These are phyloP conservation scores for Dictyostelium intermedium DNA, from an alignment of 78 protist species.

Conservation along the genomic window DNA sequence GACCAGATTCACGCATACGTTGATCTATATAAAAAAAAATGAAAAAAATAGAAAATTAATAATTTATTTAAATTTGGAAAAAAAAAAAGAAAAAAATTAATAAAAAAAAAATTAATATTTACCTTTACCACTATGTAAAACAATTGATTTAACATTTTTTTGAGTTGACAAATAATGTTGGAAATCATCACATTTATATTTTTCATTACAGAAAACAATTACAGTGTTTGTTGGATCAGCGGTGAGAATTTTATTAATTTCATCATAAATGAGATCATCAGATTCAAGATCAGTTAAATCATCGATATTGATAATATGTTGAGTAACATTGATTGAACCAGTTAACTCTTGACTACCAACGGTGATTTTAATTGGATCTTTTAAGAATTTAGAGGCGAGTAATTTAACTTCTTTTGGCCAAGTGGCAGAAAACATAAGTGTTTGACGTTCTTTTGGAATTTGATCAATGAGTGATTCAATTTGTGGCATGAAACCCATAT, in stretches of 20 bases:
- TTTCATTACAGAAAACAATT: slow-evolving; percentile 54
- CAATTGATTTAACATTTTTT: background rate
- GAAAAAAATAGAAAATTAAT: background rate
- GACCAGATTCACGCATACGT: slow-evolving; percentile 61
- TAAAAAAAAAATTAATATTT: background rate
- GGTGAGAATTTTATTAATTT: slow-evolving; percentile 12
- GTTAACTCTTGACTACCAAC: slow-evolving; percentile 89
- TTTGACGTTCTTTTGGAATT: slow-evolving; percentile 96
- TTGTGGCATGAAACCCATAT: slow-evolving; percentile 99
- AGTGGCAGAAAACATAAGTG: slow-evolving; percentile 99
- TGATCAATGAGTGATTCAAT: slow-evolving; percentile 88
- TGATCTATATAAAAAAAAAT: slow-evolving; percentile 25
- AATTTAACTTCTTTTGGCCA: slow-evolving; percentile 97
- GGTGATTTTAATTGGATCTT: slow-evolving; percentile 80
- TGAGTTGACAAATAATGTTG: slow-evolving; percentile 2
- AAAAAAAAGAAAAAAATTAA: background rate
- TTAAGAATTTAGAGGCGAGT: slow-evolving; percentile 73
- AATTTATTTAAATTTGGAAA: background rate
- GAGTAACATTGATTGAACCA: slow-evolving; percentile 94
- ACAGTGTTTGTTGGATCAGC: background rate
- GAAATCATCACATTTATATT: slow-evolving; percentile 51
- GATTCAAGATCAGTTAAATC: background rate
- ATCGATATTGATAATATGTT: slow-evolving; percentile 43
- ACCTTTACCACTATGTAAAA: slow-evolving; percentile 47
- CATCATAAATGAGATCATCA: slow-evolving; percentile 20